phyloP scores from a whole-genome alignment of 352 stramenopile species.

The Pythium insidiosum region DNA sequence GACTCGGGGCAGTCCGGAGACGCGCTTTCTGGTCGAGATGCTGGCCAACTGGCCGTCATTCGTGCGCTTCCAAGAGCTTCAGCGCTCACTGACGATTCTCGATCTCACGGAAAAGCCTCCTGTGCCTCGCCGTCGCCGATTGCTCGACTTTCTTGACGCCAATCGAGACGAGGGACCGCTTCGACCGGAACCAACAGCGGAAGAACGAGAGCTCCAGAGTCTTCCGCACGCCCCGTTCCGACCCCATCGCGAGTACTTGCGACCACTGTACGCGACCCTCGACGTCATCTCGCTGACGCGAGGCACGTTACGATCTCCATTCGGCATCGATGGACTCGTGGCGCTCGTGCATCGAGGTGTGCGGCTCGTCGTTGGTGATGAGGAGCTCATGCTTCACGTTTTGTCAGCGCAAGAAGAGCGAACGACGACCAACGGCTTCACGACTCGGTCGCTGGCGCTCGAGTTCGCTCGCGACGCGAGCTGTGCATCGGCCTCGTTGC shows the following conservation, averaged over 20 bases:
- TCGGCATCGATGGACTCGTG: constrained; percentile 5
- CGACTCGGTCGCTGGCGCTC: constrained; percentile 15
- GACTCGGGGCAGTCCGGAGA: too few relatives aligned
- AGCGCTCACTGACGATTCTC: too few relatives aligned
- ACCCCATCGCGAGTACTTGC: constrained; percentile 33
- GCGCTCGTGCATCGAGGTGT: not conserved
- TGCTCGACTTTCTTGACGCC: too few relatives aligned
- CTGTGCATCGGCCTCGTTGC: constrained; percentile 22
- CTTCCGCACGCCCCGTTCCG: constrained; percentile 22
- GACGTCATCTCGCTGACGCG: constrained; percentile 16
- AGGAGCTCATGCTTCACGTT: constrained; percentile 33
- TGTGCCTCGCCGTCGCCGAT: too few relatives aligned
- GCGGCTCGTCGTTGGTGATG: constrained; percentile 26
- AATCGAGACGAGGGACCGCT: constrained; percentile 1
- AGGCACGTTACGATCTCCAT: constrained; percentile 24
- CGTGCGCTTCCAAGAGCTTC: not conserved
- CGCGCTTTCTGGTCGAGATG: not conserved
- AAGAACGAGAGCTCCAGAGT: constrained; percentile 6
- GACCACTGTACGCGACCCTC: constrained; percentile 36
- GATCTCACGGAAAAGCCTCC: not conserved
- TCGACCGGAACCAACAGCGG: constrained; percentile 5
- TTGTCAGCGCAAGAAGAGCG: not conserved
- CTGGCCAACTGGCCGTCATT: not conserved
- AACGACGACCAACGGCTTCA: not conserved
- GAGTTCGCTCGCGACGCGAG: constrained; percentile 29